phyloP scores from a whole-genome alignment of 768 basidiomycete species.

The Lepiota subincarnata region DNA sequence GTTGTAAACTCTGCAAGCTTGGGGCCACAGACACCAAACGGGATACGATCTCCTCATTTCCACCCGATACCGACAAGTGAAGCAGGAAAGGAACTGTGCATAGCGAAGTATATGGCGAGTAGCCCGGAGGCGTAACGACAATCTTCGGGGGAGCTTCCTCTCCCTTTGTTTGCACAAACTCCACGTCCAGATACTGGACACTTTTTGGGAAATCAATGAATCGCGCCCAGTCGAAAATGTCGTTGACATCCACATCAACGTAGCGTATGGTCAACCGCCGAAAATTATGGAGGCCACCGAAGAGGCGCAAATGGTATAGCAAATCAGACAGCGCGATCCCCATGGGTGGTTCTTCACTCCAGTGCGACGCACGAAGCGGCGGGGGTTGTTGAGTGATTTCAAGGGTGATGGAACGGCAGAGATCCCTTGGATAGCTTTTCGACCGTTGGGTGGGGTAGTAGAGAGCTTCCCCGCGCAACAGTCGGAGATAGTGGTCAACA shows the following conservation, averaged over 20 bases:
- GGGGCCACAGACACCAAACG: neutral
- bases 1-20: neutral
- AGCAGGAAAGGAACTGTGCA: slow-evolving; percentile 9
- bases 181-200: slow-evolving; percentile 14
- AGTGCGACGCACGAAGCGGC: neutral
- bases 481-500: slow-evolving; percentile 12
- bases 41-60: slow-evolving; percentile 5
- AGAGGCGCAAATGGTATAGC: slow-evolving; percentile 17
- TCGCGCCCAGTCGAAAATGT: slow-evolving; percentile 19
- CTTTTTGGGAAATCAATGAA: slow-evolving; percentile 19
- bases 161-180: slow-evolving; percentile 10
- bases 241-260: slow-evolving; percentile 17
- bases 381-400: slow-evolving; percentile 9
- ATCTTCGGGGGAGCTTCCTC: neutral
- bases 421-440: neutral
- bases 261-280: slow-evolving; percentile 20
- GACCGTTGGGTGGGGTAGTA: slow-evolving; percentile 6
- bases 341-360: slow-evolving; percentile 12
- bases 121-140: slow-evolving; percentile 1
- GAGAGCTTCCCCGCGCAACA: slow-evolving; percentile 3
- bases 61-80: slow-evolving; percentile 10
- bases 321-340: slow-evolving; percentile 17
- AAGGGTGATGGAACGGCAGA: slow-evolving; percentile 6
- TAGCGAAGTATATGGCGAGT: neutral
- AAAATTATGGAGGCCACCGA: slow-evolving; percentile 17